Evolutionary conservation across 2,329 filamentous ascomycete genomes (phyloP), one percentile per base, ranked within the genome.

Genomic region (Hymenoscyphus repandus): DNA sequence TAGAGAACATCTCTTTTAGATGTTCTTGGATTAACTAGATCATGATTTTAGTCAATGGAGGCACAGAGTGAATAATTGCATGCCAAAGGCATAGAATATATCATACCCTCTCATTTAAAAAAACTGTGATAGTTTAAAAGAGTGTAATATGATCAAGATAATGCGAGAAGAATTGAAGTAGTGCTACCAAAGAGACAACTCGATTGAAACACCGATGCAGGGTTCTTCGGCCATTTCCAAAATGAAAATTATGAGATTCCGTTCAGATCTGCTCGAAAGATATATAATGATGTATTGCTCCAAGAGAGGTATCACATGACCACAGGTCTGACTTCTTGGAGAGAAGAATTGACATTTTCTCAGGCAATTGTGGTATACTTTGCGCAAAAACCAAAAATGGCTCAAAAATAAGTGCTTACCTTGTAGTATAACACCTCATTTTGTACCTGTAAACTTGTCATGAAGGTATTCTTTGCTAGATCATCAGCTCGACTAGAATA

Each of bases 381-480:
- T 27, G 22, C 22, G 4, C 13, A 17, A 1, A 13, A 37, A n/a
- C 3, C 4, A 13, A 20, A 18, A 45, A 20, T 15, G 10, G 6
- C 15, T 12, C 32, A 27, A 47, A 10, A 20, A 9, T 27, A 51
- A 27, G 15, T n/a, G 56, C 70, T 56, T 59, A 87, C 85, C 66
- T 76, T 83, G 68, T 84, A 95, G 66, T 88, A 95, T 1, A 95
- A 69, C 1, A 95, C 87, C 54, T 87, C 79, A 68, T 93, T 95
- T 68, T 95, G 90, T 60, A 89, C 83, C 63, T 89, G 90, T 72
- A 95, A 74, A 45, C 85, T 90, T 0, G 86, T 88, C 74, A 95
- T 78, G 64, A 95, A 95, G 0, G 88, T 91, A 61, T 95, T 95
- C 72, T 93, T 95, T 36, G 85, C 84, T 34, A 95, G 69, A 56